Base-by-base conservation (phyloP, 495 filamentous ascomycete genomes). In the Achaetomiella virescens region DNA sequence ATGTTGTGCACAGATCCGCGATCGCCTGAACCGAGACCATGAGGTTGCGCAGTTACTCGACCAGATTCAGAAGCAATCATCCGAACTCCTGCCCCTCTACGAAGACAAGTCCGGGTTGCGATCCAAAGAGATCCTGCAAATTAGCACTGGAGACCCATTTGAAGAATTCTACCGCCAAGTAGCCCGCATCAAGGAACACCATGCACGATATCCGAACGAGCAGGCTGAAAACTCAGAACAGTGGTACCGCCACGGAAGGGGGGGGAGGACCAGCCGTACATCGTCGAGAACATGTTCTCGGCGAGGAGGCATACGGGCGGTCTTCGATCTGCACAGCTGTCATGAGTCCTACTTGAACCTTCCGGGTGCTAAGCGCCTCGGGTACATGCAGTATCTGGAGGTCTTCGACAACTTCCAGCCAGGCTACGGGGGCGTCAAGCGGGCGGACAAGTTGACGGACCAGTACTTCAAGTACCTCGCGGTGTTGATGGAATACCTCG, bases 241-340 rank as follows among this genome's bases (percentile, higher is more conserved):
- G 54, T 89, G 91, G 55, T 97, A 98, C 72, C 87, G 71, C 85
- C 84, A 38, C 82, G 78, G 48, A 75, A 68, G 29, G 65, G 64
- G 41, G 62, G 59, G 14, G 81, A 81, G 27, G 78, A 84, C 7
- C 84, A 86, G 35, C 89, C 91, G 1, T 79, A 77, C 59, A 82
- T 91, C 43, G 83, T 96, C 52, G 91, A 97, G 61, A 83, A 79
- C 50, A 87, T 96, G 85, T 98, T 97, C 67, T 93, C 90, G 95
- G 93, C 18, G 93, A 97, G 71, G 93, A 98, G 69, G 84, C 84
- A 3, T 96, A 85, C 62, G 93, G 93, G 24, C 85, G 89, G 53
- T 97, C 67, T 83, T 97, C 60, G 93, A 98, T 70, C 72, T 98
- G 48, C 92, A 88, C 22, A 77, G 69, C 41, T 75, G 84, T 55